A percentile compares a stretch with the other conserved stretches of the same genome.
phyloP scores from a whole-genome alignment of 2,329 filamentous ascomycete genomes.

The Cladophialophora exuberans region DNA sequence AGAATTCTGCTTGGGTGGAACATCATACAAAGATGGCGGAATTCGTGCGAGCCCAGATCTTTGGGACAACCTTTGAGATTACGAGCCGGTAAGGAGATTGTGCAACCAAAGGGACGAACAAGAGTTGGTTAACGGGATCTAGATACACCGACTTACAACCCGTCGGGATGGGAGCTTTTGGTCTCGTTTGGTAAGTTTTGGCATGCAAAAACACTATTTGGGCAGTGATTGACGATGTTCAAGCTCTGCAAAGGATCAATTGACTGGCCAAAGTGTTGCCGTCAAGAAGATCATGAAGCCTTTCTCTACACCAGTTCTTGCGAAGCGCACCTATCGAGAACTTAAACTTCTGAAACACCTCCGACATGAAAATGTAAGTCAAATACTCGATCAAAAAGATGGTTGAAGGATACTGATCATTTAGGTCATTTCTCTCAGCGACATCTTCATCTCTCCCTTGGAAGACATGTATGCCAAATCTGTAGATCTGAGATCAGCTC shows the following conservation, averaged over 20 bases:
- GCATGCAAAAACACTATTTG: not conserved
- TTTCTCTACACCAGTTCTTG: conserved; percentile 97
- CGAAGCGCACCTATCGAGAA: conserved; percentile 96
- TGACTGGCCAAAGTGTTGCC: conserved; percentile 93
- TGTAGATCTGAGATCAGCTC: conserved; percentile 20
- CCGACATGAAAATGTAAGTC: conserved; percentile 86
- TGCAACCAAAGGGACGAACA: conserved; percentile 17
- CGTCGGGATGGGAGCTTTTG: conserved; percentile 98
- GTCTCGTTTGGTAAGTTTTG: conserved; percentile 84
- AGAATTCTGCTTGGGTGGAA: not conserved
- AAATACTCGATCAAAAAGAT: not conserved
- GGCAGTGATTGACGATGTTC: conserved; percentile 19
- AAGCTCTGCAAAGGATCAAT: conserved; percentile 96
- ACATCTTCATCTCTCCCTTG: conserved; percentile 98
- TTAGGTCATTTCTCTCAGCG: conserved; percentile 94
- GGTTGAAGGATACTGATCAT: conserved; percentile 21
- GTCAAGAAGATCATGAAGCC: conserved; percentile 99
- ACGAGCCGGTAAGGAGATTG: conserved; percentile 76
- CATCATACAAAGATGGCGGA: conserved; percentile 77
- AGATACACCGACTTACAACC: conserved; percentile 98
- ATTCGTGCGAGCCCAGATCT: conserved; percentile 98
- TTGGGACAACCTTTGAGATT: conserved; percentile 99
- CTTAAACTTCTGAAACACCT: conserved; percentile 97
- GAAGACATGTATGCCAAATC: conserved; percentile 82
- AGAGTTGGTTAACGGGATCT: conserved; percentile 35